Base-by-base conservation (phyloP, 129 eudicot genomes). In the Artemisia annua region DNA sequence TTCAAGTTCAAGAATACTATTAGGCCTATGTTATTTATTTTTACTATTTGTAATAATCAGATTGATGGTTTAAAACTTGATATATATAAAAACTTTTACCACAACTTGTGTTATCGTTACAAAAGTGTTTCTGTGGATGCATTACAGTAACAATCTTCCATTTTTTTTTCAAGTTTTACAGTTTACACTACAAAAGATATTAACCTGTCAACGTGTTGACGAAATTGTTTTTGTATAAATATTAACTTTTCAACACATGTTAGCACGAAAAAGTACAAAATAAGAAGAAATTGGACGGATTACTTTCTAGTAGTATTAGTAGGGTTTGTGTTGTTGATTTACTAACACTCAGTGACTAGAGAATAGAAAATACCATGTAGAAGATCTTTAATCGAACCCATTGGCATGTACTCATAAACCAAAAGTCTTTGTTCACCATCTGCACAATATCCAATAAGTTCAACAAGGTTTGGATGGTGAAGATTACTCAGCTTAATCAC, bases 361-460 rank as follows among this genome's bases (percentile, higher is more conserved):
- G 20, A 49, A 35, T 5, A 35, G 44, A 70, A 67, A 49, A 15
- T 85, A 90, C 94, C 94, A 59, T 73, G 70, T 54, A 87, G 67
- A 68, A 81, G 82, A 35, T 64, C 71, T 24, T 70, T 73, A 20
- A 90, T 56, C 7, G 88, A 78, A 67, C 96, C 91, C 52, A 52
- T 64, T 35, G 88, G 87, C 82, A 87, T 63, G 79, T 84, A 83
- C 44, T 85, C 96, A 16, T 85, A 85, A 0, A 90, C 94, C 77
- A 90, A 63, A 81, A 87, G 74, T 74, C 91, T 85, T 11, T 90
- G 85, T 58, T 85, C 94, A 13, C 90, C 91, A 49, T 90, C 91
- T 16, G 84, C 96, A 57, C 94, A 90, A 72, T 83, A 87, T 35
- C 94, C 96, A 22, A 85, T 49, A 20, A 87, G 85, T 51, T 81